Evolutionary conservation across 805 yeast species (phyloP).

Genomic region (Metschnikowia lochheadii): DNA sequence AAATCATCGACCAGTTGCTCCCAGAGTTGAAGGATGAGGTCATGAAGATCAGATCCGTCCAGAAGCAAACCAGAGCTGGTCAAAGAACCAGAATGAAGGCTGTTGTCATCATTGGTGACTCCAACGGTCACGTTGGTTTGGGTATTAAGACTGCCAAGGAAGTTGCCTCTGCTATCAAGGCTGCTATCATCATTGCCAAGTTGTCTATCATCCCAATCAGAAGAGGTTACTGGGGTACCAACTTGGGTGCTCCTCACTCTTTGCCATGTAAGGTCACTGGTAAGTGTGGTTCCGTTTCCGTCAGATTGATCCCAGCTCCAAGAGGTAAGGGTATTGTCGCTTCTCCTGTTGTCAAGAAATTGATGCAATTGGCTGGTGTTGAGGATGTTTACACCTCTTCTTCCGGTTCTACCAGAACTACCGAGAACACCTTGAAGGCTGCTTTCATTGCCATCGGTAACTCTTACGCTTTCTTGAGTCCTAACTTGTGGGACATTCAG

Average conservation of each 20-base stretch:
- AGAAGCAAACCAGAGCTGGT: slow-evolving; percentile 99
- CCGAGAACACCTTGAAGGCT: slow-evolving; percentile 99
- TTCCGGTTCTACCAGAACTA: slow-evolving; percentile 98
- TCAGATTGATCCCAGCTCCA: slow-evolving; percentile 99
- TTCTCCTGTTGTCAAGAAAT: slow-evolving; percentile 98
- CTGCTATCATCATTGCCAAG: slow-evolving; percentile 99
- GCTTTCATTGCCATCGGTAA: slow-evolving; percentile 98
- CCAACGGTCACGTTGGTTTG: slow-evolving; percentile 99
- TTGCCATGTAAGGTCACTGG: slow-evolving; percentile 97
- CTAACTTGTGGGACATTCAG: slow-evolving; percentile 93
- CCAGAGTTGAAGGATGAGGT: slow-evolving; percentile 97
- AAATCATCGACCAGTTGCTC: slow-evolving; percentile 93
- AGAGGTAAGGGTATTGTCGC: slow-evolving; percentile 99
- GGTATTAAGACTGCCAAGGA: slow-evolving; percentile 99
- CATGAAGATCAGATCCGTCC: slow-evolving; percentile 99
- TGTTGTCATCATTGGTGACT: slow-evolving; percentile 98
- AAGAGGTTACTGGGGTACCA: slow-evolving; percentile 99
- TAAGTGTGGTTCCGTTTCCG: slow-evolving; percentile 99
- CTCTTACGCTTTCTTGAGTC: slow-evolving; percentile 99
- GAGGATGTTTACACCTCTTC: slow-evolving; percentile 99
- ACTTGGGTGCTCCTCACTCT: slow-evolving; percentile 99
- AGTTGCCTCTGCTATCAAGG: slow-evolving; percentile 99
- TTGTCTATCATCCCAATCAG: slow-evolving; percentile 98
- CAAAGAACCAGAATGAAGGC: slow-evolving; percentile 99
- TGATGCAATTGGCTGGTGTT: slow-evolving; percentile 98